Base-by-base conservation (phyloP, 805 yeast genomes). In the Monosporozyma unispora region DNA sequence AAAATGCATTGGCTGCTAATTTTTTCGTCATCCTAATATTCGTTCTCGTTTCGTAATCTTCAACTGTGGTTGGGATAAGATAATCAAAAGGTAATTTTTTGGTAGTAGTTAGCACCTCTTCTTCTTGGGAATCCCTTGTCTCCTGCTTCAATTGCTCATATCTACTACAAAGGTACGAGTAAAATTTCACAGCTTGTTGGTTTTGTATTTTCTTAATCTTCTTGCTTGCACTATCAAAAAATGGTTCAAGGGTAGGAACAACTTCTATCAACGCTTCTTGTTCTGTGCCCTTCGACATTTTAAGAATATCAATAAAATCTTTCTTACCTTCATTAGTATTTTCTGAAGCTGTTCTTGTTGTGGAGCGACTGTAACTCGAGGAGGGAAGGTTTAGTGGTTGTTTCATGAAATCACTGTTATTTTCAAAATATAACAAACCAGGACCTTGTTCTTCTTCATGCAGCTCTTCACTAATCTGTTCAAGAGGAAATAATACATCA, bases 1-100 rank as follows among this genome's bases (percentile, higher is more conserved):
- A 48, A 41, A 65, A 65, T 0, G 67, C 68, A 27, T 58, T 62
- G 14, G 67, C 63, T 6, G 66, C 68, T 10, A 64, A 54, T 27
- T 51, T 52, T 44, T 54, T 61, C 19, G 56, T 54, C 12, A 60
- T 52, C 8, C 23, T 8, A 9, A 33, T 21, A 1, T 21, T 40
- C 7, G 27, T 22, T 5, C 23, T 44, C 2, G 35, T 7, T 11
- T 38, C 52, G 12, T 22, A 44, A 3, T 48, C 46, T 18, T 49
- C 47, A n/a, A 55, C 21, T 6, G 35, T 46, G 25, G 63, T 59
- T 14, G 69, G 69, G 7, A 65, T 59, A 11, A 64, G 44, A 39
- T 57, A 62, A 46, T 59, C 64, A 47, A 64, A 60, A 11, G 58
- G 37, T 8, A 65, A 23, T 27, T 58, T 57, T 42, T 46, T 58